Evolutionary conservation across 352 stramenopile species (phyloP), one percentile per base, ranked within the genome.

Genomic region (Thalassiosira oceanica): DNA sequence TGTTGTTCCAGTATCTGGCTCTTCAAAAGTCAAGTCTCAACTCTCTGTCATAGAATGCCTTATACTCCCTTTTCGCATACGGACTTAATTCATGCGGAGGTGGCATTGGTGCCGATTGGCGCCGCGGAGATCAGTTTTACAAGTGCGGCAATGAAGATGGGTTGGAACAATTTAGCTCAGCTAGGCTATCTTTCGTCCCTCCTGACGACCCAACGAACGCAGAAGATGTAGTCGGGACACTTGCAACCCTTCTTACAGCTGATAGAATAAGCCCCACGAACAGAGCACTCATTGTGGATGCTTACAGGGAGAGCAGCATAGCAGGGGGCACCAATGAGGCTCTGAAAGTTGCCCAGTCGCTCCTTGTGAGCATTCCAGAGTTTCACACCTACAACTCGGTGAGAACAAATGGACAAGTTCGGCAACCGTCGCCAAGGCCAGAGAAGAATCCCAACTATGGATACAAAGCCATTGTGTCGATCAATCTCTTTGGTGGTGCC

Each of bases 321-420:
- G 45, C n/a, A 13, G 39, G 43, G n/a, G 64, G 56, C 2, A 37
- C 35, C 15, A 20, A 57, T 6, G 35, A 39, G 16, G 65, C 65
- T 20, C 37, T 69, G 0, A 24, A 61, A 55, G 44, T 55, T 10
- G 65, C 65, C 4, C 49, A 76, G 50, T 23, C 49, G 7, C 33
- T 76, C 6, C 48, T 76, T 39, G 10, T 72, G 18, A 42, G 54
- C 1, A 61, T 80, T 18, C 69, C 84, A 15, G 82, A 89, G 51
- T 91, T 92, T 50, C 83, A 91, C 53, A 74, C 67, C n/a, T 72
- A 41, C 5, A 66, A 61, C 35, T 60, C 60, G 29, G 42, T 67
- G 46, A n/a, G 29, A 23, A 29, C 50, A 13, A 69, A 5, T 46
- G 44, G 15, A 15, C 28, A 50, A 20, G 41, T 21, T 10, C 65